Conservation (phyloP, 2,329 filamentous ascomycete species). For the Diaporthe citriasiana region DNA sequence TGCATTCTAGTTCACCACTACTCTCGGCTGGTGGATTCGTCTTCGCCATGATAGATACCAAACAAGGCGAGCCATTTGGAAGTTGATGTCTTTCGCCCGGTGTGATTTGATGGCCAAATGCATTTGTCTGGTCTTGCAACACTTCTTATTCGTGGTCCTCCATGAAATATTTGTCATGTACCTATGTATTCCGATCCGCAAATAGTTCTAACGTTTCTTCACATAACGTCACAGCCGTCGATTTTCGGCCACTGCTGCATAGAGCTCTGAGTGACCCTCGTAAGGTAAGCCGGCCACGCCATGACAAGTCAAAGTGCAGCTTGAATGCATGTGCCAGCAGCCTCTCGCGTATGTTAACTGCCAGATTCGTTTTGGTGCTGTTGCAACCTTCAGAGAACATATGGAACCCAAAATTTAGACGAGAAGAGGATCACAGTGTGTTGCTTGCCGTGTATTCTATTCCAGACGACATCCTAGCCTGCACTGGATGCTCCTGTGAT, state of each 20-base stretch:
- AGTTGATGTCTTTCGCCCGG: neutral
- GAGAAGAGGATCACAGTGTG: neutral
- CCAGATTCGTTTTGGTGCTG: neutral
- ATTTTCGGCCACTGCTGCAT: conserved; percentile 29
- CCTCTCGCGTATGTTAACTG: neutral
- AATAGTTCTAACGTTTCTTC: conserved; percentile 34
- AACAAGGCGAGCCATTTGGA: neutral
- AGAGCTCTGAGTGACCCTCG: no score
- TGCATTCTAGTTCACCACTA: neutral
- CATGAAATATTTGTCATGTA: neutral
- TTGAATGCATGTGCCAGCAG: neutral
- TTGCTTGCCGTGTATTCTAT: neutral
- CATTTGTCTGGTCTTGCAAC: neutral
- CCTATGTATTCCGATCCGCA: conserved; percentile 29
- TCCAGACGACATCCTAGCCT: neutral
- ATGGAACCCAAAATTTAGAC: neutral
- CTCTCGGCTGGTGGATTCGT: neutral
- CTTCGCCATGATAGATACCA: conserved; percentile 21
- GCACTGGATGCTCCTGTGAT: neutral
- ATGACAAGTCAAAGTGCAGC: no score
- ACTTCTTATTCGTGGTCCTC: neutral
- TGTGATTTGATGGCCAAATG: neutral
- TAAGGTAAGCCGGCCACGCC: no score
- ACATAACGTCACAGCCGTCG: conserved; percentile 41
- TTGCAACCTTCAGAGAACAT: neutral